Evolutionary conservation across 495 filamentous ascomycete species (phyloP), one percentile per base, ranked within the genome.

Genomic region (Penicillium lividum): DNA sequence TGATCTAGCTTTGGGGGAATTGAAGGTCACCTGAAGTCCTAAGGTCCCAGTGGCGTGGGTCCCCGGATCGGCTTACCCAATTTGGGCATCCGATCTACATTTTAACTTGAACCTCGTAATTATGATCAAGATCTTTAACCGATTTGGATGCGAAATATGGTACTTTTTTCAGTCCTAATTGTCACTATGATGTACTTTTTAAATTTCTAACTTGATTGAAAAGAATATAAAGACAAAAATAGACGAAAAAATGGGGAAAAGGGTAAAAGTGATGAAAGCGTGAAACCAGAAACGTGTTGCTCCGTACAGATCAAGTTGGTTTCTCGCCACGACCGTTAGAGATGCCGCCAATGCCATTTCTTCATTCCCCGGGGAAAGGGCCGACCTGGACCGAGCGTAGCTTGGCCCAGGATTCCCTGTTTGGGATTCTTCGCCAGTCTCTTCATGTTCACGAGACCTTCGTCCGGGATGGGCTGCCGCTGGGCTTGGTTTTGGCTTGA

Each of bases 381-480:
- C 52, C 46, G 56, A 18, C 22, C 38, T 43, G 33, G 45, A 43
- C 51, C 53, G 50, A 54, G 48, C 44, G 49, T 52, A 51, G 36
- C 47, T 54, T 31, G 59, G 48, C 28, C 48, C 40, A 4, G 44
- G 36, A 40, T 22, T 54, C 44, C 34, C 29, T 22, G 30, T 44
- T 48, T 36, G 43, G 51, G 29, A 13, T 46, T 54, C 30, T 33
- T 54, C 30, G 44, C 28, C 57, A 66, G 54, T 55, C 36, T 60
- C 40, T 60, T 54, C 51, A 28, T 66, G 63, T 63, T 57, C 63
- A 66, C 63, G 63, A 66, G 63, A 63, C 63, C 60, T 49, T 48
- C 30, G 13, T 36, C 43, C 38, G 40, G 53, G 44, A 49, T 28
- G 13, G 44, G 18, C 30, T 52, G 27, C 33, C 54, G 31, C 7